Evolutionary conservation across 208 protist species (phyloP).

Genomic region (Leishmania tropica): DNA sequence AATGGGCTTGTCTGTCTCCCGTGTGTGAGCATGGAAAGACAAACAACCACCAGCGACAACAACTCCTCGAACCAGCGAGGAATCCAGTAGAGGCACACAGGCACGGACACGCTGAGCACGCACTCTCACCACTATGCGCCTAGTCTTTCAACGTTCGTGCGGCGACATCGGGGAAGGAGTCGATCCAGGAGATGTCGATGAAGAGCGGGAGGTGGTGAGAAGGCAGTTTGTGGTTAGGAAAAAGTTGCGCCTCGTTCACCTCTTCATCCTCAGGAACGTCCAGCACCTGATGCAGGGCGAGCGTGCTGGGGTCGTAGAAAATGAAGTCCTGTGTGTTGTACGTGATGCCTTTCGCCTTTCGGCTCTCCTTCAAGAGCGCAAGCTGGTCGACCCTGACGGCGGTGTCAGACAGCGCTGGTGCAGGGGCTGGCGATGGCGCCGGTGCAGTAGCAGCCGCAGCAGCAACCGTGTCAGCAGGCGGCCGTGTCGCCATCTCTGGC

Average conservation of each 20-base stretch:
- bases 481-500: neutral
- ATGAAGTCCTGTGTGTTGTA: conserved; percentile 84
- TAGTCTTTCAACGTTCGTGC: conserved; percentile 52
- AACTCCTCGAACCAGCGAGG: neutral
- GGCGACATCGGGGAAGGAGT: conserved; percentile 66
- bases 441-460: neutral
- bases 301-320: conserved; percentile 73
- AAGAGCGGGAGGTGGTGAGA: conserved; percentile 84
- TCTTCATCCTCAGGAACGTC: conserved; percentile 73
- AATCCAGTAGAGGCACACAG: neutral
- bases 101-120: neutral
- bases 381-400: conserved; percentile 33
- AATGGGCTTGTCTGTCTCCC: neutral
- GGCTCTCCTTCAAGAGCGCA: conserved; percentile 29
- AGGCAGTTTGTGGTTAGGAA: conserved; percentile 69
- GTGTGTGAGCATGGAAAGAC: neutral
- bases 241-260: conserved; percentile 54
- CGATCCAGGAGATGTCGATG: conserved; percentile 85
- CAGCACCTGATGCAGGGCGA: conserved; percentile 80
- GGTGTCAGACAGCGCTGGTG: neutral
- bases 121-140: neutral
- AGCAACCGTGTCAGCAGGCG: neutral
- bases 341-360: conserved; percentile 48
- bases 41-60: neutral
- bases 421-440: neutral